Evolutionary conservation across 2,329 filamentous ascomycete species (phyloP), one percentile per base, ranked within the genome.

Genomic region (Capronia americana): DNA sequence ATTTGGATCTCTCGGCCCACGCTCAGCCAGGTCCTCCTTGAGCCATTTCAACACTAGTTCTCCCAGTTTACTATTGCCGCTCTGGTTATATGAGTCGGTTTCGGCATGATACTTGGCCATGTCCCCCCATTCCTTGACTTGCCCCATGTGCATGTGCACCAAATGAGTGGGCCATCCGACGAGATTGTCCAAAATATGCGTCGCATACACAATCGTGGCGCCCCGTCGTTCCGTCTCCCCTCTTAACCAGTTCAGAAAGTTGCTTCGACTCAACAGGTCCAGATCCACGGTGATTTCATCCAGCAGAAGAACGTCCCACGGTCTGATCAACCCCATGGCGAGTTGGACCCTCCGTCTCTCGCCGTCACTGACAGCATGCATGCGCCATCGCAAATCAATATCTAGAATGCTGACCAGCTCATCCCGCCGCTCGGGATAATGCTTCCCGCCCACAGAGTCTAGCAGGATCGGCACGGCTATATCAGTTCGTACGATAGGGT

Each of bases 211-310:
- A 73, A 99, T 92, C 4, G 95, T 97, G 76, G 93, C 97, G 46
- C 88, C 84, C 61, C 94, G 84, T 7, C 76, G 82, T 80, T 94
- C 90, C 0, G 94, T 97, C 86, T 99, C 95, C 66, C 84, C 83
- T 79, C 93, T 93, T 75, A 99, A 80, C 83, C 94, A 99, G 51
- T 81, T 84, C 34, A 99, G 84, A 77, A 99, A 99, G 76, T 93
- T 90, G 73, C 88, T 89, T 17, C 95, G 87, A 63, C 88, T 91
- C 67, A 97, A 85, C 65, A 99, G 85, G 78, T 99, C 95, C 68
- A 99, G 83, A 78, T 99, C 95, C 8, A 99, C 95, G 0, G 95
- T 99, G 77, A 98, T 97, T 78, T 98, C 94, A 76, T 99, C 95
- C 48, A 99, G 85, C 61, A 99, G 83, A 30, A 99, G 82, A 3